Evolutionary conservation across 495 filamentous ascomycete genomes (phyloP), one percentile per base, ranked within the genome.

Genomic region (Penicillium goetzii): DNA sequence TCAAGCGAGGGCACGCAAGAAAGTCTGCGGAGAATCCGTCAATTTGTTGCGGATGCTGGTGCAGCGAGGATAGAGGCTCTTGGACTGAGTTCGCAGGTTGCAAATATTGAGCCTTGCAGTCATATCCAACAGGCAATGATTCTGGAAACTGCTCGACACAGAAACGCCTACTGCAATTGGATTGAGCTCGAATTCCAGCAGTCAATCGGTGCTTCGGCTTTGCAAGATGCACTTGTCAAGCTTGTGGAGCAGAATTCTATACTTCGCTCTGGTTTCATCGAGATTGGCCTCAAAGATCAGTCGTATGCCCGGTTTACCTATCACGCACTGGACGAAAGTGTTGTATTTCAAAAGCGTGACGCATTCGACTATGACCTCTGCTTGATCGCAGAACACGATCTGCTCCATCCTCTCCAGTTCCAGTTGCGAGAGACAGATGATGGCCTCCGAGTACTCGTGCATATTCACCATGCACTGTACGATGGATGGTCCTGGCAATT

Each of bases 401-500:
- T 89, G 19, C 77, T 89, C 10, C 77, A 76, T 26, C 89, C 90
- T 1, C 75, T 92, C 40, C 78, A 72, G 3, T 73, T 89, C 11
- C 81, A 87, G 51, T 69, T 92, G 1, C 65, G 72, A 7, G 57
- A 65, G 12, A 64, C 51, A 25, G 41, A 58, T 4, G 59, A 68
- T 1, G 61, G 61, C 4, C 58, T 83, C 3, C 72, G 81, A 82
- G 40, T 72, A 7, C 53, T 78, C 7, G 61, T 81, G 12, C 77
- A 78, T 36, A 81, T 94, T 6, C 92, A 93, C 63, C 92, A 96
- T 74, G 85, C 89, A 0, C 69, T 93, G 0, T 95, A 95, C 66
- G 92, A 96, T 68, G 92, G 90, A 7, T 96, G 92, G 92, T 91
- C 89, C 6, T 81, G 90, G 68, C 91, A 94, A 57, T 73, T 92